Conservation (phyloP, 176 grass and related monocot genomes). For the Aegilops bicornis region DNA sequence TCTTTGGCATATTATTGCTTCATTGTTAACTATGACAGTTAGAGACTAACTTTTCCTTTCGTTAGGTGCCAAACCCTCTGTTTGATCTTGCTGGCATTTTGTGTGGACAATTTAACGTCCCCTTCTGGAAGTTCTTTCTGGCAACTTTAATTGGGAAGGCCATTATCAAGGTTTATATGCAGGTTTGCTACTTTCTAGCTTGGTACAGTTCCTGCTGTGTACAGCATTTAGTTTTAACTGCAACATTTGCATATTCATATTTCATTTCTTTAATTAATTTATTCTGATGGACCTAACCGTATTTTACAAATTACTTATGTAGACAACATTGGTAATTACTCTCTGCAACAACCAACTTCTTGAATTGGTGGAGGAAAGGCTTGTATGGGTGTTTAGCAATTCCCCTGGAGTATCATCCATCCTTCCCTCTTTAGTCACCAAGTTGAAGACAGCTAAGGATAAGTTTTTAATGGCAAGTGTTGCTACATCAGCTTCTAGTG, state of each 20-base stretch:
- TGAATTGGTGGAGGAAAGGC: conserved; percentile 77
- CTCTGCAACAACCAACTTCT: conserved; percentile 95
- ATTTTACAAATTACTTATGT: conserved; percentile 36
- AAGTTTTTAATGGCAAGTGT: conserved; percentile 70
- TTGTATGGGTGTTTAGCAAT: conserved; percentile 73
- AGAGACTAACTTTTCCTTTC: conserved; percentile 27
- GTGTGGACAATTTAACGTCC: conserved; percentile 88
- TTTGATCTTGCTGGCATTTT: conserved; percentile 92
- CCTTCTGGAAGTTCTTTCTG: conserved; percentile 97
- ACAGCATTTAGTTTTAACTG: conserved; percentile 10
- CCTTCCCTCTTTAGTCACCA: conserved; percentile 49
- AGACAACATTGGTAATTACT: conserved; percentile 80
- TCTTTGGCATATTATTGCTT: conserved; percentile 17
- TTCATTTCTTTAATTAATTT: conserved; percentile 1
- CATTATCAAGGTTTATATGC: conserved; percentile 84
- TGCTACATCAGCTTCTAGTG: conserved; percentile 41
- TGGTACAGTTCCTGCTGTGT: conserved; percentile 3
- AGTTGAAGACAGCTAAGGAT: conserved; percentile 58
- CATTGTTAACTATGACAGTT: conserved; percentile 24
- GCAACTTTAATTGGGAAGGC: conserved; percentile 96
- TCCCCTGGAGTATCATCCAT: conserved; percentile 59
- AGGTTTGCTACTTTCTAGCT: conserved; percentile 52
- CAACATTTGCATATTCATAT: background rate
- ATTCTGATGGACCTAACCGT: background rate
- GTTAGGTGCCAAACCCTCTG: conserved; percentile 88